A percentile compares a stretch with the other conserved stretches of the same genome.
Evolutionary conservation across 2,329 filamentous ascomycete species (phyloP).

Genomic region (Sclerotinia glacialis): DNA sequence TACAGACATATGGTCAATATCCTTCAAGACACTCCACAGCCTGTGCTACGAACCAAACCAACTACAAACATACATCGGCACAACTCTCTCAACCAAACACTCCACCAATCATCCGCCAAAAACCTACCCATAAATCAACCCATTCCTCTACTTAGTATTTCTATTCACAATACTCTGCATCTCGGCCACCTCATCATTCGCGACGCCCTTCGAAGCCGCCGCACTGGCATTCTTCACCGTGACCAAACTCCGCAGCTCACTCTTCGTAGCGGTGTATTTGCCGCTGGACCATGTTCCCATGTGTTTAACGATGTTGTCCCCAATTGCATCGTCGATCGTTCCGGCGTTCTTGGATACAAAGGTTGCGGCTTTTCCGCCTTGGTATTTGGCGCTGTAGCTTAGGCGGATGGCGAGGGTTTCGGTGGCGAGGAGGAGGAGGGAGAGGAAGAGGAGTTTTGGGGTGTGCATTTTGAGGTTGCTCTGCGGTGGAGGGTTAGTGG

Average conservation of each 20-base stretch:
- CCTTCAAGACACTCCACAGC: no score
- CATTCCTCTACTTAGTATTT: neutral
- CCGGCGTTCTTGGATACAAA: neutral
- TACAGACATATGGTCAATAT: no score
- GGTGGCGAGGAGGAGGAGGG: neutral
- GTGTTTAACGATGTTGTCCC: neutral
- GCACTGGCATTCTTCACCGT: neutral
- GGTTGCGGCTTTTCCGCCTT: neutral
- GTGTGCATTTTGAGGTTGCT: neutral
- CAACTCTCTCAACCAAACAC: no score
- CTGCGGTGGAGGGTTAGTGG: neutral
- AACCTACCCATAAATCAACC: no score
- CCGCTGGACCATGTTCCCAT: neutral
- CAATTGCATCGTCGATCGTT: neutral
- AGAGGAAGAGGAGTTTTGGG: neutral
- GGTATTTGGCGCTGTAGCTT: neutral
- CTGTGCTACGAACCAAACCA: no score
- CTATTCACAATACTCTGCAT: neutral
- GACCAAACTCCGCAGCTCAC: neutral
- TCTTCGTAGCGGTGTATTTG: neutral
- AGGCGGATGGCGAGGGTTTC: neutral
- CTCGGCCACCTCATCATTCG: neutral
- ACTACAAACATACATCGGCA: no score
- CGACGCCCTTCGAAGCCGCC: neutral
- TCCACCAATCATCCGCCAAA: no score